phyloP scores from a whole-genome alignment of 352 stramenopile genomes.

The Phytopythium mirpurense region DNA sequence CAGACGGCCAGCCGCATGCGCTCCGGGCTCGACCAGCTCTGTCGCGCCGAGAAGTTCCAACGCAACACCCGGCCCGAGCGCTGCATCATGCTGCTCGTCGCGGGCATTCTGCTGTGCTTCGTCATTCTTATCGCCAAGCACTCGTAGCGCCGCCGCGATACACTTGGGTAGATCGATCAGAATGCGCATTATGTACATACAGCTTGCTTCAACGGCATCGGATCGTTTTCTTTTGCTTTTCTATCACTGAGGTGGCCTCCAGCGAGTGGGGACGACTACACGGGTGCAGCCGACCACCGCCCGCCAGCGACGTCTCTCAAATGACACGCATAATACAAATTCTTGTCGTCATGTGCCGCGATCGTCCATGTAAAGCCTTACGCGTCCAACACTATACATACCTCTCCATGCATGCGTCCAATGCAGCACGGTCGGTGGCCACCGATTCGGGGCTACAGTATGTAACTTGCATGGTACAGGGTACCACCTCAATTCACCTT shows the following conservation, averaged over 20 bases:
- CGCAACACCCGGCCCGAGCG: slow-evolving; percentile 60
- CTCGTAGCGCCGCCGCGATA: slow-evolving; percentile 21
- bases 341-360: slow-evolving; percentile 32
- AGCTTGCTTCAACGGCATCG: slow-evolving; percentile 10
- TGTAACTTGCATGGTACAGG: too few species aligned
- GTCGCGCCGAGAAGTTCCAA: slow-evolving; percentile 56
- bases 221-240: slow-evolving; percentile 7
- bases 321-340: slow-evolving; percentile 51
- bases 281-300: not conserved
- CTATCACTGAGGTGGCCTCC: not conserved
- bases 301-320: slow-evolving; percentile 17
- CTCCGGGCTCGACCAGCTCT: slow-evolving; percentile 52
- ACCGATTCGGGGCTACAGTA: too few species aligned
- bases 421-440: too few species aligned
- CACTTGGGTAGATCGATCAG: too few species aligned
- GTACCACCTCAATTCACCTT: too few species aligned
- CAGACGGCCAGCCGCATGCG: slow-evolving; percentile 59
- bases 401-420: slow-evolving; percentile 9
- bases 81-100: slow-evolving; percentile 65
- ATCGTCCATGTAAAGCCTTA: too few species aligned
- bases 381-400: slow-evolving; percentile 6
- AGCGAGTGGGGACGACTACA: not conserved
- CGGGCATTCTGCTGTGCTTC: slow-evolving; percentile 63
- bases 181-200: not conserved
- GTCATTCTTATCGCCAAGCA: slow-evolving; percentile 65